Base-by-base conservation (phyloP, 2,329 filamentous ascomycete species). In the Fusarium sp. region DNA sequence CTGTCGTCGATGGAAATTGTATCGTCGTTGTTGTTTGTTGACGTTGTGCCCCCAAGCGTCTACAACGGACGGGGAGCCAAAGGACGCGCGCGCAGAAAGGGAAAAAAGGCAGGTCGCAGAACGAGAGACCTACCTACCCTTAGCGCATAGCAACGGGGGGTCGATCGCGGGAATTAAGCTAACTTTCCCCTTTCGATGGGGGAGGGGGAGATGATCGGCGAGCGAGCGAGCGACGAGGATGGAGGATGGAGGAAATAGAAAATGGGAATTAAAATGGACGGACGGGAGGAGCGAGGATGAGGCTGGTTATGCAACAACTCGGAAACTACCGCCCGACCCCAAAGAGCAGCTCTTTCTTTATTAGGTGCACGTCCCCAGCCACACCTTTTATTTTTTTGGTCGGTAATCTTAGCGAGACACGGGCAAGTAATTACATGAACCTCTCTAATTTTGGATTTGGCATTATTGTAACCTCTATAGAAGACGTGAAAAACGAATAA, bases 361-460 rank as follows among this genome's bases (percentile, higher is more conserved):
- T 27, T 38, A 38, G 27, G 22, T 51, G 58, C 58, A 62, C 59
- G 59, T 62, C 59, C 59, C 59, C 59, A 62, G 59, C 59, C 59
- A 62, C 59, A 11, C 59, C 31, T 51, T n/a, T 53, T 61, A 27
- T 38, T 5, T 27, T 9, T 11, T 24, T 31, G 35, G 36, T 22
- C 17, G 44, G 58, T 11, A 46, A 38, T 56, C 51, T 56, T 56
- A 56, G 29, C 51, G 31, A 56, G 51, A 56, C 29, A 56, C 51
- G 51, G 51, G 20, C 51, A 35, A 56, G 20, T 20, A 20, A n/a
- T 14, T 31, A 31, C 17, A 51, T 27, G 14, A 12, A n/a, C n/a
- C n/a, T 27, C 17, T 51, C 46, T 20, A 31, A 51, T 20, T 14
- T 51, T 31, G 7, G 14, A 31, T 53, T 53, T 31, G 16, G 11